Evolutionary conservation across 2,329 filamentous ascomycete species (phyloP), one percentile per base, ranked within the genome.

Genomic region (Pseudogymnoascus sp.): DNA sequence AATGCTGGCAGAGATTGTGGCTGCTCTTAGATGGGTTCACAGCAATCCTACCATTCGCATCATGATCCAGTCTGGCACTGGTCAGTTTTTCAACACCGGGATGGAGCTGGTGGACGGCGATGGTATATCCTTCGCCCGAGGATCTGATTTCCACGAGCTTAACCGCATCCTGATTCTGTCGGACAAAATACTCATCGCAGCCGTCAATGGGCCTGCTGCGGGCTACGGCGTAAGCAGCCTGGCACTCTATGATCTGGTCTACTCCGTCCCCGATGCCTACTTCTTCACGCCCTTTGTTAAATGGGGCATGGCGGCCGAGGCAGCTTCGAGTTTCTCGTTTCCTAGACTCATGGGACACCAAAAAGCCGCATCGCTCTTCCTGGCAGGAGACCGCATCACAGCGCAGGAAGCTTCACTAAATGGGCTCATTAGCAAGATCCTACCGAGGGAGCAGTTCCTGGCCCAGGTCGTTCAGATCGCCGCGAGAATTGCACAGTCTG

Each of bases 241-340:
- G 5, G 68, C 64, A 4, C 62, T 70, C 11, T 68, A 64, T 56
- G 68, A 70, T 64, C 65, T 70, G 7, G 68, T 70, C 3, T 70
- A 69, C 49, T 60, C 65, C 8, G 67, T 68, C 1, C 68, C 68
- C 2, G 65, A 68, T 49, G 68, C 68, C 3, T 69, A 68, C 59
- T 69, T 70, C 61, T 70, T 70, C 62, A 69, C 68, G 11, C 68
- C 68, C 1, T 70, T 70, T 37, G 66, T 69, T 7, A 68, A 69
- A 61, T 68, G 65, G 65, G 68, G 68, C 9, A 69, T 70, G 65
- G 62, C 64, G 3, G 53, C 68, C 14, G 68, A 70, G 63, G 68
- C 65, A 36, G 64, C 64, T 40, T 70, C 68, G 12, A 69, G 68
- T 62, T 49, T 67, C 49, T 60, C 68, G 9, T 68, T 70, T 46